These are phyloP conservation scores for Pisolithus albus DNA, from an alignment of 768 basidiomycete species.

Conservation along the genomic window DNA sequence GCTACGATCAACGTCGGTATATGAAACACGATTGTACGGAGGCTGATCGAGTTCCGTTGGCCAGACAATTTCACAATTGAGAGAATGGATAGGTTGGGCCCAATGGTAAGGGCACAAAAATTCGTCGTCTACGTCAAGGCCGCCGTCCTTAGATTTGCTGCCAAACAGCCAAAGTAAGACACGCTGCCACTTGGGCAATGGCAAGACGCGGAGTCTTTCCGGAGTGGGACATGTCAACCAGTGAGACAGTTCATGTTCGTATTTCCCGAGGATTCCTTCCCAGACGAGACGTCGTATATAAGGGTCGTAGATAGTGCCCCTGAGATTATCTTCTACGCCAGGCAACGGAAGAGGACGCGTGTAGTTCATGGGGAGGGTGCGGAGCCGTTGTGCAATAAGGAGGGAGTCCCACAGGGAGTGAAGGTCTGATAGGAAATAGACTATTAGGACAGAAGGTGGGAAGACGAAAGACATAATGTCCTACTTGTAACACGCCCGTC, in stretches of 20 bases:
- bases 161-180: constrained; percentile 11
- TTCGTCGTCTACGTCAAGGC: constrained; percentile 43
- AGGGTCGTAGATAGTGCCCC: constrained; percentile 79
- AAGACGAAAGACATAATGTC: constrained; percentile 19
- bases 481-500: constrained; percentile 65
- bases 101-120: constrained; percentile 72
- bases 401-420: constrained; percentile 85
- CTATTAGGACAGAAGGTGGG: background rate
- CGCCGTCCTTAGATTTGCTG: constrained; percentile 14
- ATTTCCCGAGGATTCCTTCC: constrained; percentile 74
- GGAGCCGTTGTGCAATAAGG: constrained; percentile 77
- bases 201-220: constrained; percentile 3
- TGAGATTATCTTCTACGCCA: constrained; percentile 59
- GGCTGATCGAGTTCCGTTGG: constrained; percentile 59
- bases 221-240: constrained; percentile 66
- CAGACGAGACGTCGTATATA: constrained; percentile 81
- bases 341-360: constrained; percentile 60
- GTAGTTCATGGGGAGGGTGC: constrained; percentile 71
- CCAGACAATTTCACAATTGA: constrained; percentile 84
- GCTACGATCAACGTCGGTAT: constrained; percentile 9
- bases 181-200: constrained; percentile 22
- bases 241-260: constrained; percentile 46
- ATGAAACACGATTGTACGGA: constrained; percentile 28
- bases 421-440: constrained; percentile 43
- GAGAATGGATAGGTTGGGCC: constrained; percentile 61